Conservation (phyloP, 2,329 filamentous ascomycete genomes). For the Aureobasidium leucospermi region DNA sequence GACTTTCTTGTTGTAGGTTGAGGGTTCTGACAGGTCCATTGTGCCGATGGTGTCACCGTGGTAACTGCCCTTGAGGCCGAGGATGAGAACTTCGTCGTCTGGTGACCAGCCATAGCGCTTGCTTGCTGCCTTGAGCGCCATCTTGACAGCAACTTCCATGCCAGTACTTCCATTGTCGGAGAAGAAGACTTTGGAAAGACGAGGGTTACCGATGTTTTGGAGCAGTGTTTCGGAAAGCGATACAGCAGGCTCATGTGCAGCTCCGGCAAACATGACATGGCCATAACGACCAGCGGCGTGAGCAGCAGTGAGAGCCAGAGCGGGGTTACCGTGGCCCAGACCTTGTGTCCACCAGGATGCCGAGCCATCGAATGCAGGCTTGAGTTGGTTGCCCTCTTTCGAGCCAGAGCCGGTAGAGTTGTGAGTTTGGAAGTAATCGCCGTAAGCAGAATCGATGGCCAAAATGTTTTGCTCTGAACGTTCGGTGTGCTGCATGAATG, state of each 20-base stretch:
- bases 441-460: slow-evolving; percentile 72
- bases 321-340: slow-evolving; percentile 69
- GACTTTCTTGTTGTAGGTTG: slow-evolving; percentile 70
- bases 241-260: slow-evolving; percentile 71
- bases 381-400: slow-evolving; percentile 37
- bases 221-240: slow-evolving; percentile 60
- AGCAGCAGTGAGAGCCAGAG: slow-evolving; percentile 65
- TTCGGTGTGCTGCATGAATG: slow-evolving; percentile 72
- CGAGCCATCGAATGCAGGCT: slow-evolving; percentile 71
- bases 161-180: slow-evolving; percentile 80
- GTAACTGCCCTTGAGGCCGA: slow-evolving; percentile 74
- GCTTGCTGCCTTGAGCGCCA: slow-evolving; percentile 66
- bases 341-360: slow-evolving; percentile 92
- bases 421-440: slow-evolving; percentile 66
- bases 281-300: slow-evolving; percentile 79
- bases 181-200: slow-evolving; percentile 67
- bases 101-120: slow-evolving; percentile 59
- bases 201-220: slow-evolving; percentile 51
- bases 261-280: slow-evolving; percentile 79
- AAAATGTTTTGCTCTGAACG: slow-evolving; percentile 57
- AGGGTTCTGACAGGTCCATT: slow-evolving; percentile 78
- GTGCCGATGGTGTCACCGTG: slow-evolving; percentile 84
- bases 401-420: slow-evolving; percentile 12
- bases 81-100: slow-evolving; percentile 53
- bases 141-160: slow-evolving; percentile 77